Evolutionary conservation across 768 basidiomycete genomes (phyloP), one percentile per base, ranked within the genome.

Genomic region (Hypsizygus marmoreus): DNA sequence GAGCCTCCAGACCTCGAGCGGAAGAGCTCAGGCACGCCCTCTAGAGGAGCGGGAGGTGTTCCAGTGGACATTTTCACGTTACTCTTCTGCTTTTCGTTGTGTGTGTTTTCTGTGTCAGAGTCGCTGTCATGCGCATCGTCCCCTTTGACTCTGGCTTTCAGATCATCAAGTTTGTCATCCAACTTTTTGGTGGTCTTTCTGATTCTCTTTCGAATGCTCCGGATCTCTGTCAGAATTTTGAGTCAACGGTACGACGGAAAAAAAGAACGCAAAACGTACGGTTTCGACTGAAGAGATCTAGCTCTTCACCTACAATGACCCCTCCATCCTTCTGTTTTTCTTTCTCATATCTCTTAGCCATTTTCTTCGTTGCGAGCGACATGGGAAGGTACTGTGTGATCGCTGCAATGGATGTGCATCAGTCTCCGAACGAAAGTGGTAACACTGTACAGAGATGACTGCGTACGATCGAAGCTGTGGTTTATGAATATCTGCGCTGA

Each of bases 291-390:
- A 73, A 73, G 7, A 74, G 39, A 46, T 73, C 71, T 11, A 68
- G 53, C 38, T 69, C 67, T 10, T 61, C 60, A 11, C 60, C 57
- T 8, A 54, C 51, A 28, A 37, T 43, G n/a, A 37, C 45, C 32
- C 51, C 46, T 33, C 41, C 43, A 28, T 56, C 55, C 44, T 56
- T 57, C 44, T 60, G 59, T 47, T 64, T 67, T 31, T 60, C 60
- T 53, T 64, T 67, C 57, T 61, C 64, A 47, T 71, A 75, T 40
- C 68, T 63, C 38, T 70, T 68, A 4, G 66, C 69, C 64, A 80
- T 70, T 55, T 81, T 74, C 54, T 76, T 74, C 25, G 78, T 82
- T 1, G 84, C 81, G 33, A 88, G 62, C 0, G 81, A 81, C 67
- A 86, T 80, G 0, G 85, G 84, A 16, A 86, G 64, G 51, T 76